Conservation (phyloP, 1,139 yeast genomes). For the Saccharomycopsis crataegensis region DNA sequence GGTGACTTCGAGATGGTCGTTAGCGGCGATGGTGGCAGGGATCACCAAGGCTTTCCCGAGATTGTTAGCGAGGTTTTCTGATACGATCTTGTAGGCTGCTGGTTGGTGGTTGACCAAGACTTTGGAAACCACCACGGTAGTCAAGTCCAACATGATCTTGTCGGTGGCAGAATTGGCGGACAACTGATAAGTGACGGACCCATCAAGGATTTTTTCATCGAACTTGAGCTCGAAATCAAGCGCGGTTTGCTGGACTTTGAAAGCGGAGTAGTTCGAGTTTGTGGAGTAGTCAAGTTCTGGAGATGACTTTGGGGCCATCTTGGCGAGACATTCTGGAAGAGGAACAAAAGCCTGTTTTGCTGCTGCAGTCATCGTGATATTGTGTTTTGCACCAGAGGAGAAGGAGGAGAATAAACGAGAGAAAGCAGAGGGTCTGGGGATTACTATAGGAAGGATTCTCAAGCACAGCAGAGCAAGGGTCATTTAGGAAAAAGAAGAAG, state of each 20-base stretch:
- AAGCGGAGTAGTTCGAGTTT: conserved; percentile 56
- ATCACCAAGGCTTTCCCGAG: conserved; percentile 60
- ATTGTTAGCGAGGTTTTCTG: conserved; percentile 34
- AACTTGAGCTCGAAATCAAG: conserved; percentile 53
- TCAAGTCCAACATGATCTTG: conserved; percentile 56
- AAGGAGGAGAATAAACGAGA: too few relatives aligned
- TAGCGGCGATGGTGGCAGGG: conserved; percentile 16
- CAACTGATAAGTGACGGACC: conserved; percentile 48
- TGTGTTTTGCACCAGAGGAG: too few relatives aligned
- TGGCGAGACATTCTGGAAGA: conserved; percentile 14
- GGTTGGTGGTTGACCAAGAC: conserved; percentile 39
- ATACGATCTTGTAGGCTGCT: conserved; percentile 36
- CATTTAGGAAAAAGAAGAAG: too few relatives aligned
- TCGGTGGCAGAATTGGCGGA: conserved; percentile 25
- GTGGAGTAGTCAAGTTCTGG: conserved; percentile 74
- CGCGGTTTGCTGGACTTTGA: conserved; percentile 43
- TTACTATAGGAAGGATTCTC: too few relatives aligned
- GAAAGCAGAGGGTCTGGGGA: too few relatives aligned
- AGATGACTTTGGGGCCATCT: conserved; percentile 33
- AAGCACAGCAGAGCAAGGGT: too few relatives aligned
- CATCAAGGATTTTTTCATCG: conserved; percentile 42
- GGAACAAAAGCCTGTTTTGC: conserved; percentile 1
- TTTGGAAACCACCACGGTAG: conserved; percentile 45
- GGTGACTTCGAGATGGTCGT: conserved; percentile 30
- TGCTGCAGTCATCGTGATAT: background rate